Evolutionary conservation across 306 rosid species (phyloP).

Genomic region (Cicer bijugum): DNA sequence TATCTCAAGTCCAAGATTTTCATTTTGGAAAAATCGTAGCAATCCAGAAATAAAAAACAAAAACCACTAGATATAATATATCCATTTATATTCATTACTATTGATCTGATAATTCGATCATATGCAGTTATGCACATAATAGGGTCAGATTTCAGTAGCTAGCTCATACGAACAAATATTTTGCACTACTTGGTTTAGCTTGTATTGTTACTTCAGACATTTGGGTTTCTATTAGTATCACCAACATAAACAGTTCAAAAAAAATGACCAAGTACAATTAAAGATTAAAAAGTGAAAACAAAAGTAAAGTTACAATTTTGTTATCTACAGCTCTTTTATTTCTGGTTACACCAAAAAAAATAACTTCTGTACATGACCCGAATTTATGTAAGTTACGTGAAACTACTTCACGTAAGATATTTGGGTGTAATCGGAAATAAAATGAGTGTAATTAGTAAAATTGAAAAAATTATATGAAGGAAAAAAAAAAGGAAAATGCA

Average conservation of each 20-base stretch:
- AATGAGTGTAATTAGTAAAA: too few species aligned
- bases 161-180: neutral
- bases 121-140: neutral
- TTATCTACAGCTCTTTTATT: too few species aligned
- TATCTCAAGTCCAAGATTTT: slow-evolving; percentile 9
- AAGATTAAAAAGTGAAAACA: neutral
- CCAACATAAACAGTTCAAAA: neutral
- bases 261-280: slow-evolving; percentile 1
- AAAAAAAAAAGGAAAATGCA: slow-evolving; percentile 12
- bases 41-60: neutral
- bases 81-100: neutral
- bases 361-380: too few species aligned
- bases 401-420: too few species aligned
- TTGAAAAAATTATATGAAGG: neutral
- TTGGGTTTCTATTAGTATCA: slow-evolving; percentile 1
- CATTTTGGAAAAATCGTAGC: neutral
- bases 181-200: neutral
- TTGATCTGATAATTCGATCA: neutral
- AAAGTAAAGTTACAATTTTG: neutral
- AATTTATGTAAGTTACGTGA: too few species aligned
- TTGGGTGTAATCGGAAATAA: too few species aligned
- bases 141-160: neutral
- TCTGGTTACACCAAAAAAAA: too few species aligned
- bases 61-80: neutral
- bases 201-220: neutral